Conservation (phyloP, 495 filamentous ascomycete species). For the Penicillium lagena region DNA sequence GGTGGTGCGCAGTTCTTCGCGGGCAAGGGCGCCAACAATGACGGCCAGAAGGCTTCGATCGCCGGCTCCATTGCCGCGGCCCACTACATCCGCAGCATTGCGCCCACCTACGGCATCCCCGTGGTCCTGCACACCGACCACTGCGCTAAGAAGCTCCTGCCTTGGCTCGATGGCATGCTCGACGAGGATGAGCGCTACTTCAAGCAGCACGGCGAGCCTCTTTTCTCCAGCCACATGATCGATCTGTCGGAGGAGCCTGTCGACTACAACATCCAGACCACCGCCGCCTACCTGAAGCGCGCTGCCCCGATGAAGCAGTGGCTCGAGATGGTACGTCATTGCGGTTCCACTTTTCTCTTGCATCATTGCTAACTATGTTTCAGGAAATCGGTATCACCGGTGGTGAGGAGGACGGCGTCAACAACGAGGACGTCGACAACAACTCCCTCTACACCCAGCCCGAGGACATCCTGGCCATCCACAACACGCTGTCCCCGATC, state of each 20-base stretch:
- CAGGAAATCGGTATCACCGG: slow-evolving; percentile 89
- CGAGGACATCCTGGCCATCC: slow-evolving; percentile 87
- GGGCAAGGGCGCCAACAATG: slow-evolving; percentile 87
- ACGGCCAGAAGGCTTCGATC: slow-evolving; percentile 81
- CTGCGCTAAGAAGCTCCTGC: slow-evolving; percentile 89
- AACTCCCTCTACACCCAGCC: slow-evolving; percentile 95
- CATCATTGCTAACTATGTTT: neutral
- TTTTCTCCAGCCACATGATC: slow-evolving; percentile 97
- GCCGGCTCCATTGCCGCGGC: slow-evolving; percentile 81
- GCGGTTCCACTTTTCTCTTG: neutral
- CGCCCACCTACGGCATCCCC: slow-evolving; percentile 81
- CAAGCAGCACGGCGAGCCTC: slow-evolving; percentile 84
- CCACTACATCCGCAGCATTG: slow-evolving; percentile 87
- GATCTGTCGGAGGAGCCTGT: slow-evolving; percentile 87
- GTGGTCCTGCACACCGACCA: slow-evolving; percentile 91
- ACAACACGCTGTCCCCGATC: slow-evolving; percentile 72
- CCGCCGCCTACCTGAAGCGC: slow-evolving; percentile 83
- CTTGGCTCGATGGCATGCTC: slow-evolving; percentile 95
- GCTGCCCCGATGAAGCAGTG: slow-evolving; percentile 94
- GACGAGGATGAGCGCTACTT: slow-evolving; percentile 88
- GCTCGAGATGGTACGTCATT: slow-evolving; percentile 82
- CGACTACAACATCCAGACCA: slow-evolving; percentile 85
- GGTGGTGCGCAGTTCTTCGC: slow-evolving; percentile 93
- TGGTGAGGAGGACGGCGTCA: slow-evolving; percentile 86
- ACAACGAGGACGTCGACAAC: slow-evolving; percentile 80